phyloP scores from a whole-genome alignment of 139 green algal genomes.

The Spirogloea muscicola region DNA sequence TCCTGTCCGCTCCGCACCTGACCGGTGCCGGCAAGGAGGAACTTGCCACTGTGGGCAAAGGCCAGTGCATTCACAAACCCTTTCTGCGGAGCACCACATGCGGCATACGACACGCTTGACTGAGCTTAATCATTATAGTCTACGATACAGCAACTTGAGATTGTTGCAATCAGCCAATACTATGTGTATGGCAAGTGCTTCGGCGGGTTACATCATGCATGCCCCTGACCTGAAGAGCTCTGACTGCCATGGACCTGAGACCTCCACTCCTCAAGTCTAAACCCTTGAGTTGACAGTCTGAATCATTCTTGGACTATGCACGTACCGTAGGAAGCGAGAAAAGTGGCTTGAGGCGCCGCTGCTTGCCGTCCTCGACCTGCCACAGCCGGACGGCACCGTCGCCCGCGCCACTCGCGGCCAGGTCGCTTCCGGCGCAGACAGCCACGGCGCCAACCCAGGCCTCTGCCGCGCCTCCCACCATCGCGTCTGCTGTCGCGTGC shows the following conservation, averaged over 20 bases:
- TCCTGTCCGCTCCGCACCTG: conserved; percentile 25
- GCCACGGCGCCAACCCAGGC: conserved; percentile 78
- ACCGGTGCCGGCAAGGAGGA: conserved; percentile 81
- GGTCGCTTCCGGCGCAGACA: conserved; percentile 63
- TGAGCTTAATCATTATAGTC: no score
- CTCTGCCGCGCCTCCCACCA: conserved; percentile 7
- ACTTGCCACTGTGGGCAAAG: conserved; percentile 62
- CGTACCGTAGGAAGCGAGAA: conserved; percentile 60
- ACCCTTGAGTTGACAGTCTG: no score
- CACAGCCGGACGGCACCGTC: conserved; percentile 86
- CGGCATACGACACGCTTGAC: no score
- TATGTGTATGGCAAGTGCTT: no score
- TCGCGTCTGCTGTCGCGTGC: no score
- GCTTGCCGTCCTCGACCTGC: conserved; percentile 50
- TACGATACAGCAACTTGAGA: no score
- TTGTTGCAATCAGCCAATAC: no score
- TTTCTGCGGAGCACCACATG: no score
- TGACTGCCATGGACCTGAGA: no score
- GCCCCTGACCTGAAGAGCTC: no score
- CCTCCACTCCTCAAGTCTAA: no score
- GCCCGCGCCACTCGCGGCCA: conserved; percentile 79
- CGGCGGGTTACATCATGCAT: no score
- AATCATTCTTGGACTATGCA: not conserved
- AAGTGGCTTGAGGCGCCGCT: conserved; percentile 47
- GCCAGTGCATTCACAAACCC: conserved; percentile 89